phyloP scores from a whole-genome alignment of 1,139 yeast genomes.

The Diutina neorugosa region DNA sequence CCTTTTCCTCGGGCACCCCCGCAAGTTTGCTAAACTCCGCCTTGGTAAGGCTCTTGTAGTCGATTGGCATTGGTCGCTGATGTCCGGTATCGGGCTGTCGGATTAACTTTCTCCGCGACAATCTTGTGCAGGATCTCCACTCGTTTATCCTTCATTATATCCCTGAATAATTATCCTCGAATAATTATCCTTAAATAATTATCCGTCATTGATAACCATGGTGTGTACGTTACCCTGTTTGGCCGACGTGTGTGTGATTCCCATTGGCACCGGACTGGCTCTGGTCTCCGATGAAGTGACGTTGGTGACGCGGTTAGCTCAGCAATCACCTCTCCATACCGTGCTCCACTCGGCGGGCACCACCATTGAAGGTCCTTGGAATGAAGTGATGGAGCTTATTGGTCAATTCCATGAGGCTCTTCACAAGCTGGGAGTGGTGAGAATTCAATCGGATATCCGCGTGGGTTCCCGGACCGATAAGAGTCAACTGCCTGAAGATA shows the following conservation, averaged over 20 bases:
- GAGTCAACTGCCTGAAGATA: conserved; percentile 52
- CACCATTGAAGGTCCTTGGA: conserved; percentile 89
- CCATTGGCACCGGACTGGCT: conserved; percentile 68
- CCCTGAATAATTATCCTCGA: too few species aligned
- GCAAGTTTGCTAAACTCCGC: neutral
- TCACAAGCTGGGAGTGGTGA: conserved; percentile 54
- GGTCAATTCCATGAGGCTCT: conserved; percentile 69
- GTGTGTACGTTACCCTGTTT: conserved; percentile 48
- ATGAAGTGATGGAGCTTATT: conserved; percentile 64
- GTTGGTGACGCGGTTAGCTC: conserved; percentile 48
- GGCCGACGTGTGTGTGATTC: conserved; percentile 76
- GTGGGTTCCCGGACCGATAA: conserved; percentile 75
- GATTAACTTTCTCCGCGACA: neutral
- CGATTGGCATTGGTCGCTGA: neutral
- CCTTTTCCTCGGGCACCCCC: conserved; percentile 10
- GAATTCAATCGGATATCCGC: conserved; percentile 78
- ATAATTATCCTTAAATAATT: too few species aligned
- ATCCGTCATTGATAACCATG: too few species aligned
- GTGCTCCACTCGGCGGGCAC: conserved; percentile 86
- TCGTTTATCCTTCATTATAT: too few species aligned
- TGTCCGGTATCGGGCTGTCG: neutral
- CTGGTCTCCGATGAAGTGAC: conserved; percentile 77
- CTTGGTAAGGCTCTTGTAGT: neutral
- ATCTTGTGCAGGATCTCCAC: neutral
- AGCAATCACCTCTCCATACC: conserved; percentile 48